Evolutionary conservation across 2,329 filamentous ascomycete species (phyloP).

Genomic region (Cucurbitaria berberidis): DNA sequence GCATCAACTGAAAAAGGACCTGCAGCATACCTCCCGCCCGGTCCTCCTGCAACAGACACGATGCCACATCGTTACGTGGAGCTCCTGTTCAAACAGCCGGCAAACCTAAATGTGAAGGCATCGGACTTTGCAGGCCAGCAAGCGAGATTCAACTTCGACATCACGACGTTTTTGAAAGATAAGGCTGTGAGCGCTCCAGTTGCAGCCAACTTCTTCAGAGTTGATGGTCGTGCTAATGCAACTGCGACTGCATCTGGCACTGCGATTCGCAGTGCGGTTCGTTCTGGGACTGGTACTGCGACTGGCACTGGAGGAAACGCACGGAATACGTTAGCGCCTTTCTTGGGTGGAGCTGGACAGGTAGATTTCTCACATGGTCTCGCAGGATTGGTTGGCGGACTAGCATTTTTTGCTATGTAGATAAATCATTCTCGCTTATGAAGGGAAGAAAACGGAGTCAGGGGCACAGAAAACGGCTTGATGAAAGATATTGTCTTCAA

Average conservation of each 20-base stretch:
- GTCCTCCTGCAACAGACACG: slow-evolving; percentile 42
- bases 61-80: slow-evolving; percentile 45
- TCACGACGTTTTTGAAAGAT: slow-evolving; percentile 32
- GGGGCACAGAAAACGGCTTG: neutral
- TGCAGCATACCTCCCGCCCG: slow-evolving; percentile 40
- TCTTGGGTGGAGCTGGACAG: slow-evolving; percentile 25
- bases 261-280: no score
- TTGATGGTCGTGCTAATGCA: slow-evolving; percentile 35
- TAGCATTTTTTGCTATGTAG: slow-evolving; percentile 21
- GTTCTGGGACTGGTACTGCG: no score
- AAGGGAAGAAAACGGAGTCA: neutral
- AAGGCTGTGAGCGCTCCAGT: slow-evolving; percentile 34
- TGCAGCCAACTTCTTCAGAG: slow-evolving; percentile 45
- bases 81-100: slow-evolving; percentile 42
- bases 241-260: slow-evolving; percentile 20
- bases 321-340: slow-evolving; percentile 21
- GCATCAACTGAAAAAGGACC: slow-evolving; percentile 36
- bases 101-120: slow-evolving; percentile 26
- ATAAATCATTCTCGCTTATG: neutral
- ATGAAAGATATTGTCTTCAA: neutral
- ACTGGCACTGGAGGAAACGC: slow-evolving; percentile 19
- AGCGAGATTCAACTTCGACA: slow-evolving; percentile 38
- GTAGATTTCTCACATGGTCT: slow-evolving; percentile 17
- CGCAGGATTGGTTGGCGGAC: slow-evolving; percentile 17
- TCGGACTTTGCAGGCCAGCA: slow-evolving; percentile 28